These are phyloP conservation scores for Calendula officinalis DNA, from an alignment of 129 eudicot species.

Conservation along the genomic window DNA sequence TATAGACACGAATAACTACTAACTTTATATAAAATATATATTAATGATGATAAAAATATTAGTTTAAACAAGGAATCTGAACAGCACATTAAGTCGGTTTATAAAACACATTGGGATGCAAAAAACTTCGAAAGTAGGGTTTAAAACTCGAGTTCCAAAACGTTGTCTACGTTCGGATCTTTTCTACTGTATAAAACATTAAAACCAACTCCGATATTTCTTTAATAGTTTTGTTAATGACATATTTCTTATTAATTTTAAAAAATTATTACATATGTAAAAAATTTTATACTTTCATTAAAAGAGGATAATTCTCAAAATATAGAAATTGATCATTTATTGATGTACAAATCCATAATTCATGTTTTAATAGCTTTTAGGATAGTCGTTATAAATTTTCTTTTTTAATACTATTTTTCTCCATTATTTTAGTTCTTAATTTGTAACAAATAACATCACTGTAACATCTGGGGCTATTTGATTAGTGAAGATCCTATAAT, in stretches of 20 bases:
- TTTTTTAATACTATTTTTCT: not conserved
- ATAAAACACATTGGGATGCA: conserved; percentile 39
- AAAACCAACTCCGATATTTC: not conserved
- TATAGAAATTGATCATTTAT: too few relatives aligned
- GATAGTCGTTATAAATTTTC: not conserved
- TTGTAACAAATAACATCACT: not conserved
- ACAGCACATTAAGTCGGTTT: conserved; percentile 38
- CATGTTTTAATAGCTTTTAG: too few relatives aligned
- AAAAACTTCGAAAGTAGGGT: conserved; percentile 37
- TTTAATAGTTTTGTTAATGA: too few relatives aligned
- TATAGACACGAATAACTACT: not conserved
- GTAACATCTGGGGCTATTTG: not conserved
- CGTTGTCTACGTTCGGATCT: conserved; percentile 29
- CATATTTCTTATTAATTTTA: too few relatives aligned
- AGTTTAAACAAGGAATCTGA: conserved; percentile 22
- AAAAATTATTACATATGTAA: too few relatives aligned
- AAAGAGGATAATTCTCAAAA: too few relatives aligned
- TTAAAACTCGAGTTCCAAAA: conserved; percentile 40
- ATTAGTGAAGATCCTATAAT: not conserved
- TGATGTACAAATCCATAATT: too few relatives aligned
- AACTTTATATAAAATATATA: not conserved
- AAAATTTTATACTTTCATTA: too few relatives aligned
- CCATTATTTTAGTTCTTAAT: not conserved
- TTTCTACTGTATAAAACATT: too few relatives aligned
- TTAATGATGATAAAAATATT: not conserved